Base-by-base conservation (phyloP, 768 basidiomycete genomes). In the Lactifluus hygrophoroides region DNA sequence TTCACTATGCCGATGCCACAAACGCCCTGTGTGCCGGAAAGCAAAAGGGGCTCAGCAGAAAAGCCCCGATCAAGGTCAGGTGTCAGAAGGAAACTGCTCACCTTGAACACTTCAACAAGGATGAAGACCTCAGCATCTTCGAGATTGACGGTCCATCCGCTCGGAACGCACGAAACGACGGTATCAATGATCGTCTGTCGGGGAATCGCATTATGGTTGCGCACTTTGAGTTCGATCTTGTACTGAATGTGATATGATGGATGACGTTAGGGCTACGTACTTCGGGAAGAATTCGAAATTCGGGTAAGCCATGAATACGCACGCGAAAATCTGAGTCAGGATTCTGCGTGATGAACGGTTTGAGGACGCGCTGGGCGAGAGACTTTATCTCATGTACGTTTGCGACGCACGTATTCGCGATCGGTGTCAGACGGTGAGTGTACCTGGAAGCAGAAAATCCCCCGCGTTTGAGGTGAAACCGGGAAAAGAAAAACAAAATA, bases 21-120 rank as follows among this genome's bases (percentile, higher is more conserved):
- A 0, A 87, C 74, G 61, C 82, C 83, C 89, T 91, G 65, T n/a
- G n/a, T n/a, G n/a, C n/a, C 56, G 16, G 17, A 43, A 51, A 35
- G 46, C 43, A 28, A 27, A 23, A n/a, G n/a, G n/a, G n/a, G 38
- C 5, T 34, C 27, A 55, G 50, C 28, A 25, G n/a, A n/a, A n/a
- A 7, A 25, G 28, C 23, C 28, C 13, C 21, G 13, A 0, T 27
- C 10, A 28, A 16, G 28, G n/a, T 14, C n/a, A n/a, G n/a, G n/a
- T n/a, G n/a, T n/a, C n/a, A n/a, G n/a, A n/a, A n/a, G n/a, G n/a
- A n/a, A n/a, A n/a, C n/a, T n/a, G n/a, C n/a, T n/a, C 23, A 86
- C 90, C 80, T 91, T 92, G 76, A 90, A 91, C 5, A 92, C 77
- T 65, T 92, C 88, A 6, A 90, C 82, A 7, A 92, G 77, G 46